phyloP scores from a whole-genome alignment of 352 stramenopile genomes.

The Phytopythium sindhum region DNA sequence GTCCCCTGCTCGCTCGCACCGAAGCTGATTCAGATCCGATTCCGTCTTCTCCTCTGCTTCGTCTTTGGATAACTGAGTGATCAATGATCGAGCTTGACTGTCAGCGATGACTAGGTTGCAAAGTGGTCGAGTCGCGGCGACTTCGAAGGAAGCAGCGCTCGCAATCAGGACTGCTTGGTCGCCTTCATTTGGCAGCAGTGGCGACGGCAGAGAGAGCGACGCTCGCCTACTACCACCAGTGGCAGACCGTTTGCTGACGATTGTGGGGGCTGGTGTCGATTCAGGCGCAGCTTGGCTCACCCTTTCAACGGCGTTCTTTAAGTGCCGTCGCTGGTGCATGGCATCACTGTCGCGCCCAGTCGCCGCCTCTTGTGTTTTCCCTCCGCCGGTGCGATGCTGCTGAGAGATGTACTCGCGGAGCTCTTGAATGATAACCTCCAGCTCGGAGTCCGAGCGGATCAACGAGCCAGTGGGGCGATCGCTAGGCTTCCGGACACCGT shows the following conservation, averaged over 20 bases:
- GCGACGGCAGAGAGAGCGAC: neutral
- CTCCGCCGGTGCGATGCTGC: slow-evolving; percentile 18
- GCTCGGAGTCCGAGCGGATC: slow-evolving; percentile 47
- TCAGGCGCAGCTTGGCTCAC: slow-evolving; percentile 19
- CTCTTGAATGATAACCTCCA: slow-evolving; percentile 67
- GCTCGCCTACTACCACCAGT: neutral
- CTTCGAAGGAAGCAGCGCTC: neutral
- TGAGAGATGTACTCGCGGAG: slow-evolving; percentile 50
- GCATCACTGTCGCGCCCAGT: slow-evolving; percentile 7
- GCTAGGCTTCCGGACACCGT: neutral
- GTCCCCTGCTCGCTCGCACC: neutral
- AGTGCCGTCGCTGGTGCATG: slow-evolving; percentile 29
- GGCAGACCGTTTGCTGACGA: neutral
- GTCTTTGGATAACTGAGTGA: neutral
- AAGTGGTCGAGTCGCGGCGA: neutral
- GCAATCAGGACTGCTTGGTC: neutral
- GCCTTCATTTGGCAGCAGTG: neutral
- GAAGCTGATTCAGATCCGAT: slow-evolving; percentile 2
- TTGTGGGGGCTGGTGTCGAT: neutral
- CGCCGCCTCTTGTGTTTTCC: neutral
- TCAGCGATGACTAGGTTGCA: neutral
- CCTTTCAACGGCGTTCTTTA: slow-evolving; percentile 65
- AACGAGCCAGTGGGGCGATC: slow-evolving; percentile 6
- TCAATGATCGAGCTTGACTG: too few species aligned
- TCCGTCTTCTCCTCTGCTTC: slow-evolving; percentile 13